Evolutionary conservation across 169 alveolate species (phyloP).

Genomic region (Plasmodium vinckei): DNA sequence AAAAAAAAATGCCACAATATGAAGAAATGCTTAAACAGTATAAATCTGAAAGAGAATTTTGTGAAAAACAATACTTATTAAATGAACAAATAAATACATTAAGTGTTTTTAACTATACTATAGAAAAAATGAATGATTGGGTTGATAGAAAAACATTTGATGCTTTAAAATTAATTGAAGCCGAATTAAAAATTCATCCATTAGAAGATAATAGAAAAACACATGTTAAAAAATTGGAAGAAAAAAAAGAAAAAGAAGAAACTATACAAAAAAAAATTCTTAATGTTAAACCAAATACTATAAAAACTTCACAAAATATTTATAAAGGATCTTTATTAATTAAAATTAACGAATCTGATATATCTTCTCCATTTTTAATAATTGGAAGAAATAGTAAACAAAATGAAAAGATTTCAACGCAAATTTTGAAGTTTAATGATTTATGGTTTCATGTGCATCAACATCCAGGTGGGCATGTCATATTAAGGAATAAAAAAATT

Average conservation of each 20-base stretch:
- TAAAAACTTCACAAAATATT: slow-evolving; percentile 77
- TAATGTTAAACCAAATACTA: slow-evolving; percentile 72
- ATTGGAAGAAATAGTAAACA: slow-evolving; percentile 84
- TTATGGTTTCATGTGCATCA: slow-evolving; percentile 85
- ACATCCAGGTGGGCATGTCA: slow-evolving; percentile 85
- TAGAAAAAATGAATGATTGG: slow-evolving; percentile 72
- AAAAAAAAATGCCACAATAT: slow-evolving; percentile 49
- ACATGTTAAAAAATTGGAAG: slow-evolving; percentile 58
- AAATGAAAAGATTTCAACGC: slow-evolving; percentile 84
- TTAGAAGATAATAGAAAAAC: slow-evolving; percentile 75
- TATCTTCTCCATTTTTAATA: slow-evolving; percentile 81
- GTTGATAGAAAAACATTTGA: slow-evolving; percentile 69
- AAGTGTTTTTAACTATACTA: slow-evolving; percentile 64
- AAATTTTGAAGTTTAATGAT: slow-evolving; percentile 79
- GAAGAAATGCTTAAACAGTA: slow-evolving; percentile 69
- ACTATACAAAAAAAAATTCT: slow-evolving; percentile 62
- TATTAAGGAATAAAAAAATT: slow-evolving; percentile 77
- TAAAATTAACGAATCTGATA: slow-evolving; percentile 76
- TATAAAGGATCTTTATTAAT: slow-evolving; percentile 80
- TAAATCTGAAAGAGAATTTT: slow-evolving; percentile 38
- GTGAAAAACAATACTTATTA: slow-evolving; percentile 47
- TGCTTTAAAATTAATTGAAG: slow-evolving; percentile 71
- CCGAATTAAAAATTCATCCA: slow-evolving; percentile 57
- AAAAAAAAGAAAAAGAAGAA: slow-evolving; percentile 74
- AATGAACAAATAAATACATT: slow-evolving; percentile 46